Evolutionary conservation across 1,284 basidiomycete genomes (phyloP).

Genomic region (Cryptococcus depauperatus): DNA sequence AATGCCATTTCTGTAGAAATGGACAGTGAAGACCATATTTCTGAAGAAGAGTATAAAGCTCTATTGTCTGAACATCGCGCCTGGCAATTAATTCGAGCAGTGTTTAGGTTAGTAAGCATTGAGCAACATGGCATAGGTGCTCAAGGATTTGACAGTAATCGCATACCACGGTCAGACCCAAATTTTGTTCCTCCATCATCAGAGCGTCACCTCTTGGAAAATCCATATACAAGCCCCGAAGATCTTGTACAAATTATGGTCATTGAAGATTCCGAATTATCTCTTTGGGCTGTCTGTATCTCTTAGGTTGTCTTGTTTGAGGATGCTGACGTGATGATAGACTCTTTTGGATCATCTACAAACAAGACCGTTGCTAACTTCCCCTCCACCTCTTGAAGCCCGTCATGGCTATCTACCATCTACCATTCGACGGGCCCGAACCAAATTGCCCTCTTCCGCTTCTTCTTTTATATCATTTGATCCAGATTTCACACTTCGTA

Average conservation of each 20-base stretch:
- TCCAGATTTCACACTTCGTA: slow-evolving; percentile 41
- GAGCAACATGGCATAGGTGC: too few relatives aligned
- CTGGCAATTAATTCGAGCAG: slow-evolving; percentile 37
- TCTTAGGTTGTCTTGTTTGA: background rate
- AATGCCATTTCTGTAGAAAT: slow-evolving; percentile 13
- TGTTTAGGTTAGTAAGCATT: slow-evolving; percentile 33
- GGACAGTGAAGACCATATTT: slow-evolving; percentile 21
- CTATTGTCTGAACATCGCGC: slow-evolving; percentile 39
- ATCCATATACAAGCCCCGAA: slow-evolving; percentile 37
- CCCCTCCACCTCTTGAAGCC: slow-evolving; percentile 35
- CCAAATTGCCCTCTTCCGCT: slow-evolving; percentile 19
- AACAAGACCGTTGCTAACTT: slow-evolving; percentile 29
- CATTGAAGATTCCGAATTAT: slow-evolving; percentile 35
- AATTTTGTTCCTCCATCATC: slow-evolving; percentile 25
- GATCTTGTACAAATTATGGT: slow-evolving; percentile 37
- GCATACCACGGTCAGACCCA: slow-evolving; percentile 25
- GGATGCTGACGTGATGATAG: slow-evolving; percentile 8
- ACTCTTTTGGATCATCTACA: slow-evolving; percentile 40
- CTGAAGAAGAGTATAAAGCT: slow-evolving; percentile 27
- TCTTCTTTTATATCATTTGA: slow-evolving; percentile 27
- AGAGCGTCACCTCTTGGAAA: slow-evolving; percentile 19
- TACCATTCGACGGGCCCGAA: slow-evolving; percentile 25
- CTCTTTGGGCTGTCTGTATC: slow-evolving; percentile 30
- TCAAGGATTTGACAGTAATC: slow-evolving; percentile 20
- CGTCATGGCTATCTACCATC: slow-evolving; percentile 40